Base-by-base conservation (phyloP, 306 rosid genomes). In the Mimosa bimucronata region DNA sequence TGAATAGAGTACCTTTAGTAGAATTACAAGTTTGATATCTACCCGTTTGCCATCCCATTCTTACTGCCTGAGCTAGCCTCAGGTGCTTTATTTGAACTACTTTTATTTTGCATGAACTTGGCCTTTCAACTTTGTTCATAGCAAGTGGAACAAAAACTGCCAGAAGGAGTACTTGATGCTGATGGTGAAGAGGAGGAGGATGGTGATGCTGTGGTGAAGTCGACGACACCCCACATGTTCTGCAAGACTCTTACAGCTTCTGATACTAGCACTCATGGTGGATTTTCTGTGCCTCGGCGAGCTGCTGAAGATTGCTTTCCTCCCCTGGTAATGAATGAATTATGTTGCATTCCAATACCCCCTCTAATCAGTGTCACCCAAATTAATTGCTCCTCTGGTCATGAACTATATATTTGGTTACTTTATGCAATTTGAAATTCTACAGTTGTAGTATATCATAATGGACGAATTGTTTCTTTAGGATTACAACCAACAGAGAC, bases 251-350 rank as follows among this genome's bases (percentile, higher is more conserved):
- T 96, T 34, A 96, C 99, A 7, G 99, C 99, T 72, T 96, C 99
- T 14, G 99, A 96, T 81, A 96, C 99, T 7, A 96, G 99, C 86
- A 93, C 99, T 80, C 99, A 96, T 71, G 99, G 99, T 71, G 99
- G 99, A 28, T 96, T 96, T 84, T 96, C 99, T 2, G 99, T 96
- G 37, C 99, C 99, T 48, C 95, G 99, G 28, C 94, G 99, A 23
- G 99, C 99, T 0, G 99, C 99, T 18, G 99, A 96, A 84, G 99
- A 96, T 85, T 96, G 99, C 87, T 96, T 96, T 76, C 98, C 99
- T 77, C 93, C 99, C 55, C 87, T 96, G 97, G 99, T 96, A 91
- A 81, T 52, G 23, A 45, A 45, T 57, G 28, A 73, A 74, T 2
- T 16, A 65, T 57, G 66, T n/a, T 62, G 34, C 67, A 10, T 61